Percentiles rank a stretch among this genome's conserved stretches.
phyloP scores from a whole-genome alignment of 306 rosid genomes.

The Vigna radiata region DNA sequence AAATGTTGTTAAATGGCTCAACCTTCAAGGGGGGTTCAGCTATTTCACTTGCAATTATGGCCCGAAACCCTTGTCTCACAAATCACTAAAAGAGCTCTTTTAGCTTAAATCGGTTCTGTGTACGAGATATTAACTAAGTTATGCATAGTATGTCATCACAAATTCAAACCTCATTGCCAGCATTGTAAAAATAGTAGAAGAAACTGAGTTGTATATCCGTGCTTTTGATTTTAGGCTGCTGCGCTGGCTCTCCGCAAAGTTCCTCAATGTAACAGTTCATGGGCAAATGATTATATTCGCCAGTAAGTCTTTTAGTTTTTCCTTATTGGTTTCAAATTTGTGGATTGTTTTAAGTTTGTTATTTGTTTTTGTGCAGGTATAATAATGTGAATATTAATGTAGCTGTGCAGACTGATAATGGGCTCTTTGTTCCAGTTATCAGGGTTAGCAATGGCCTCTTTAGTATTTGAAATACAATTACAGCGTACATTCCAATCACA shows the following conservation, averaged over 20 bases:
- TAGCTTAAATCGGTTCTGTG: constrained; percentile 25
- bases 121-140: background rate
- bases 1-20: constrained; percentile 1
- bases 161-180: background rate
- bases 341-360: constrained; percentile 21
- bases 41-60: constrained; percentile 29
- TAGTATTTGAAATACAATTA: constrained; percentile 18
- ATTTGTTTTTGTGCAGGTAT: constrained; percentile 61
- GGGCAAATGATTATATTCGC: constrained; percentile 92
- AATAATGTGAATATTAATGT: constrained; percentile 90
- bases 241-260: constrained; percentile 96
- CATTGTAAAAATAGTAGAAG: background rate
- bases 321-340: constrained; percentile 38
- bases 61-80: background rate
- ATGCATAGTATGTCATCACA: background rate
- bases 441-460: constrained; percentile 61
- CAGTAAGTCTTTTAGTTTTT: constrained; percentile 67
- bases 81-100: background rate
- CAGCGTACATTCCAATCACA: background rate
- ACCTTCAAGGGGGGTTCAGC: background rate
- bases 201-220: background rate
- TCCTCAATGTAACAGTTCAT: constrained; percentile 97
- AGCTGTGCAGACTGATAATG: constrained; percentile 99
- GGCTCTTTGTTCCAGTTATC: constrained; percentile 92
- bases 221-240: constrained; percentile 76